phyloP scores from a whole-genome alignment of 306 rosid species.

The Vicia villosa region DNA sequence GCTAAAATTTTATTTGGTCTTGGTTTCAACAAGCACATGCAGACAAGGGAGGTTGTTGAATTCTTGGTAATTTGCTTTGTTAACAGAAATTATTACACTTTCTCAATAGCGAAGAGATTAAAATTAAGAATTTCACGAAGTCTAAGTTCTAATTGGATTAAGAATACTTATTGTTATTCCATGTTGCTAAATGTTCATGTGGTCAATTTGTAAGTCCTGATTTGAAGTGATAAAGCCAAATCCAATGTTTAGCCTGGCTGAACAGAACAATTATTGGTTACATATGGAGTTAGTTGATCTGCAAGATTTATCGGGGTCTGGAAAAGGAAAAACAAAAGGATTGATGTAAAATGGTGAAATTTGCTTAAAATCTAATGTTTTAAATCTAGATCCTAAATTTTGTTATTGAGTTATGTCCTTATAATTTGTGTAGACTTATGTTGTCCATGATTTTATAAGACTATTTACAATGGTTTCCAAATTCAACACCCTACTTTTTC shows the following conservation, averaged over 20 bases:
- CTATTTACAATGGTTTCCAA: too few relatives aligned
- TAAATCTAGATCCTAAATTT: constrained; percentile 9
- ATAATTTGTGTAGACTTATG: constrained; percentile 9
- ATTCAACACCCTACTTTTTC: too few relatives aligned
- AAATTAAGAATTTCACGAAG: not conserved
- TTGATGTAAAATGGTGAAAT: not conserved
- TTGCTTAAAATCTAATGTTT: constrained; percentile 21
- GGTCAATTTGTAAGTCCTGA: constrained; percentile 15
- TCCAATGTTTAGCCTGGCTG: constrained; percentile 3
- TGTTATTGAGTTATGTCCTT: not conserved
- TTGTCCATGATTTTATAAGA: constrained; percentile 34
- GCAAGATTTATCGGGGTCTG: not conserved
- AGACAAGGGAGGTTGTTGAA: constrained; percentile 72
- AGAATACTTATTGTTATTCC: not conserved
- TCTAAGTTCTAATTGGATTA: constrained; percentile 5
- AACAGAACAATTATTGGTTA: constrained; percentile 2
- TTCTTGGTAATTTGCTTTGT: constrained; percentile 54
- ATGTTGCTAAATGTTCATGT: constrained; percentile 7
- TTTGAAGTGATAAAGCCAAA: not conserved
- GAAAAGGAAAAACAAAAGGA: not conserved
- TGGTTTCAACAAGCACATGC: too few relatives aligned
- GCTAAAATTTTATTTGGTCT: too few relatives aligned
- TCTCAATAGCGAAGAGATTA: constrained; percentile 2
- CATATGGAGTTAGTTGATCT: constrained; percentile 6
- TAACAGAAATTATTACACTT: not conserved